Base-by-base conservation (phyloP, 1,284 basidiomycete species). In the Ustilago shanxiensis region DNA sequence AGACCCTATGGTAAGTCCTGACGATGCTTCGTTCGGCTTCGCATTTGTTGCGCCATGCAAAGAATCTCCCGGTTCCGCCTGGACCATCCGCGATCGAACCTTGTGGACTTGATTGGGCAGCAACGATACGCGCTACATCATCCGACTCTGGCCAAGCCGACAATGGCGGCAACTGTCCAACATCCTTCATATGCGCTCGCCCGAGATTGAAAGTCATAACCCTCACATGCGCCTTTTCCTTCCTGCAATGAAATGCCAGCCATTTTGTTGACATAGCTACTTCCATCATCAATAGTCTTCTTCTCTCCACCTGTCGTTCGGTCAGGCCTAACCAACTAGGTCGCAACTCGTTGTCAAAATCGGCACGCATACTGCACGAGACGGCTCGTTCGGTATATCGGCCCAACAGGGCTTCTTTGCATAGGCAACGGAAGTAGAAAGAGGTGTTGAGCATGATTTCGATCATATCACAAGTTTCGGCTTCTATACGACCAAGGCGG, bases 381-480 rank as follows among this genome's bases (percentile, higher is more conserved):
- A 68, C 29, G 22, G 71, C 71, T 0, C 62, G 52, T n/a, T 73
- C 66, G 9, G 50, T 58, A 53, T 35, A 73, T 16, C 44, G 41
- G 10, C 22, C 53, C 50, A 68, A 61, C 11, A 44, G 33, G 11
- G 20, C 31, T 24, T 68, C 58, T 24, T 64, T 63, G 31, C 54
- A 58, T 8, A 73, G 29, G 45, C 61, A 65, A 33, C 71, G 71
- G 54, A 73, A 73, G 55, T 68, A 73, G 29, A 73, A 28, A 33
- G 53, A 57, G 29, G 60, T 58, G 61, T 54, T 63, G 59, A 64
- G 53, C 57, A 60, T 53, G 41, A 67, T 20, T 28, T 73, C 66
- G 58, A 73, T 54, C 50, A 60, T 14, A 24, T 73, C 71, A 58
- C 65, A 65, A 4, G 35, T 31, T 16, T 68, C 61, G 16, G 62